Conservation (phyloP, 2,329 filamentous ascomycete genomes). For the Diaporthe velutina region DNA sequence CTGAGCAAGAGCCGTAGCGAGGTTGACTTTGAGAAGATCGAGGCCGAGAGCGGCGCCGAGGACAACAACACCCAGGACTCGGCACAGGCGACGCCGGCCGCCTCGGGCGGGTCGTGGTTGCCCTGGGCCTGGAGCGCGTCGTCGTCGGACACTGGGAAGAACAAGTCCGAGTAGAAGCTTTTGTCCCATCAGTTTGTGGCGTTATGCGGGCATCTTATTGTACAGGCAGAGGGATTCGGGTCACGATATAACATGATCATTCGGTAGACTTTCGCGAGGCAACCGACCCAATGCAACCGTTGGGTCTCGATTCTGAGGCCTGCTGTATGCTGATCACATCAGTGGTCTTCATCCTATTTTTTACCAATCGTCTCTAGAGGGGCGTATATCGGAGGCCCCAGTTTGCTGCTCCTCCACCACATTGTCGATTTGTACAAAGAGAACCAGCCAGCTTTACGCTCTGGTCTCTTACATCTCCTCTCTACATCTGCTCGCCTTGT, state of each 20-base stretch:
- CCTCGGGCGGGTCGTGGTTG: slow-evolving; percentile 55
- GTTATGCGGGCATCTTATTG: neutral
- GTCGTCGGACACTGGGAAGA: slow-evolving; percentile 47
- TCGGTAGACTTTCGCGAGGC: slow-evolving; percentile 24
- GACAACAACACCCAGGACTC: slow-evolving; percentile 56
- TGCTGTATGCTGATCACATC: neutral
- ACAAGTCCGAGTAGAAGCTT: slow-evolving; percentile 36
- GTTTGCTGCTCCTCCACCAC: slow-evolving; percentile 7
- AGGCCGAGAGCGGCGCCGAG: slow-evolving; percentile 77
- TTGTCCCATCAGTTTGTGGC: neutral
- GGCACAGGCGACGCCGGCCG: slow-evolving; percentile 47
- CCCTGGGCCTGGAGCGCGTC: slow-evolving; percentile 60
- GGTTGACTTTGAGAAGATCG: slow-evolving; percentile 89
- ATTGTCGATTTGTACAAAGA: slow-evolving; percentile 9
- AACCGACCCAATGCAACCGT: neutral
- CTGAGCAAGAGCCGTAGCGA: slow-evolving; percentile 88
- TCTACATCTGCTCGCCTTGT: neutral
- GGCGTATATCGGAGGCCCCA: slow-evolving; percentile 23
- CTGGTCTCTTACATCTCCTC: neutral
- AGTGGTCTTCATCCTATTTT: neutral
- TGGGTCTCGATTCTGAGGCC: slow-evolving; percentile 1
- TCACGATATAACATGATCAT: slow-evolving; percentile 21
- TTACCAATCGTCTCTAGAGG: neutral
- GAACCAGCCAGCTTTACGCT: neutral
- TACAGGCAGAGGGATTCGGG: neutral